Evolutionary conservation across 2,329 filamentous ascomycete genomes (phyloP).

Genomic region (Ploettnerulaceae sp.): DNA sequence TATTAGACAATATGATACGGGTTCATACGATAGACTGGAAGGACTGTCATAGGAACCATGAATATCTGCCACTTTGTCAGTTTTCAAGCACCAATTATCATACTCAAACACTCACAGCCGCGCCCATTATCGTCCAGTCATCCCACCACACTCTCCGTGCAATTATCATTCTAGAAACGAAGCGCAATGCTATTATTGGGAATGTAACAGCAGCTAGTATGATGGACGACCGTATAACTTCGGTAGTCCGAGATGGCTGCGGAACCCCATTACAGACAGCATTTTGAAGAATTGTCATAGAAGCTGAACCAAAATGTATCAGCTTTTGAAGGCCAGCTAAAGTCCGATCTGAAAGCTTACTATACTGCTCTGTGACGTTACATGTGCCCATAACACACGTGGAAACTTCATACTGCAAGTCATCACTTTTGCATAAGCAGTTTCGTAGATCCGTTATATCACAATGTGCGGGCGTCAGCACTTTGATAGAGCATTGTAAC

Average conservation of each 20-base stretch:
- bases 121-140: constrained; percentile 18
- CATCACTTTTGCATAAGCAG: constrained; percentile 20
- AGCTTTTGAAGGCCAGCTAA: neutral
- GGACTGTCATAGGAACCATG: constrained; percentile 17
- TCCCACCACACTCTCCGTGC: constrained; percentile 19
- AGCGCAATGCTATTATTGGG: constrained; percentile 17
- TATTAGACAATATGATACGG: constrained; percentile 1
- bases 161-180: constrained; percentile 15
- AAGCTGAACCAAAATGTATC: neutral
- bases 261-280: constrained; percentile 14
- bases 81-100: neutral
- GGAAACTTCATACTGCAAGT: constrained; percentile 16
- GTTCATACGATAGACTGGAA: constrained; percentile 14
- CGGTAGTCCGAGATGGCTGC: constrained; percentile 9
- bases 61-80: constrained; percentile 1
- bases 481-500: neutral
- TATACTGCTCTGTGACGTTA: constrained; percentile 15
- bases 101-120: constrained; percentile 11
- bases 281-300: constrained; percentile 10
- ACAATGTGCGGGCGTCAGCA: neutral
- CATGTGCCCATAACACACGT: constrained; percentile 17
- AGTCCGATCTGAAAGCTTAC: constrained; percentile 6
- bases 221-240: constrained; percentile 10
- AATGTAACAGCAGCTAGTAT: constrained; percentile 18
- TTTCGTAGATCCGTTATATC: constrained; percentile 9